These are phyloP conservation scores for Echinochloa phyllopogon DNA, from an alignment of 176 grass and related monocot genomes.

Conservation along the genomic window DNA sequence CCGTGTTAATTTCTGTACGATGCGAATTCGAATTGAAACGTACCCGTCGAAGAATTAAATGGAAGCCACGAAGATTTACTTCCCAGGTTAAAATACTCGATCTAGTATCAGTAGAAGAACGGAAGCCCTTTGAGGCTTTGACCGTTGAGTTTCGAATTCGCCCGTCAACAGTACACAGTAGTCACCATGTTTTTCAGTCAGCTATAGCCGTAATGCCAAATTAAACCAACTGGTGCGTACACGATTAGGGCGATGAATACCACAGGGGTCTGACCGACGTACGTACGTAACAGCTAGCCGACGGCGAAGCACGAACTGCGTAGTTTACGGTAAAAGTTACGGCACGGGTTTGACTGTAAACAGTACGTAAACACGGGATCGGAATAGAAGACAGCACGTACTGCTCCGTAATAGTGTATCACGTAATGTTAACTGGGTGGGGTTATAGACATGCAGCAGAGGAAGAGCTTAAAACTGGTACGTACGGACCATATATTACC, in stretches of 20 bases:
- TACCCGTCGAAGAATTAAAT: slow-evolving; percentile 11
- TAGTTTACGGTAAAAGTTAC: not conserved
- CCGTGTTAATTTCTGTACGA: not conserved
- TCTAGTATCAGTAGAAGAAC: not conserved
- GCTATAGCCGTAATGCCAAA: not conserved
- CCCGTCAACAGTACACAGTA: not conserved
- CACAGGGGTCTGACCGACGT: not conserved
- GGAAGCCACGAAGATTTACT: not conserved
- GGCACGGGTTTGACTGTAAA: not conserved
- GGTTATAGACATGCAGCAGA: too few species aligned
- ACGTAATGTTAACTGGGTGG: too few species aligned
- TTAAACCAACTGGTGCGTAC: slow-evolving; percentile 5
- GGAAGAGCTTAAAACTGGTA: too few species aligned
- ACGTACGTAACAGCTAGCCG: not conserved
- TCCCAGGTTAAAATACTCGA: not conserved
- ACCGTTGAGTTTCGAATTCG: slow-evolving; percentile 4
- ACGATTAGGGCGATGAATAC: not conserved
- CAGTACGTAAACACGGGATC: not conserved
- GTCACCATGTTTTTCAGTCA: not conserved
- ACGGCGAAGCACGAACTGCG: not conserved
- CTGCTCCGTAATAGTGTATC: not conserved
- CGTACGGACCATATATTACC: too few species aligned
- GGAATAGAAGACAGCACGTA: not conserved
- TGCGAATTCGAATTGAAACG: slow-evolving; percentile 30
- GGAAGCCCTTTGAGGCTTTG: not conserved